Evolutionary conservation across 2,329 filamentous ascomycete genomes (phyloP), one percentile per base, ranked within the genome.

Genomic region (Colletotrichum melonis): DNA sequence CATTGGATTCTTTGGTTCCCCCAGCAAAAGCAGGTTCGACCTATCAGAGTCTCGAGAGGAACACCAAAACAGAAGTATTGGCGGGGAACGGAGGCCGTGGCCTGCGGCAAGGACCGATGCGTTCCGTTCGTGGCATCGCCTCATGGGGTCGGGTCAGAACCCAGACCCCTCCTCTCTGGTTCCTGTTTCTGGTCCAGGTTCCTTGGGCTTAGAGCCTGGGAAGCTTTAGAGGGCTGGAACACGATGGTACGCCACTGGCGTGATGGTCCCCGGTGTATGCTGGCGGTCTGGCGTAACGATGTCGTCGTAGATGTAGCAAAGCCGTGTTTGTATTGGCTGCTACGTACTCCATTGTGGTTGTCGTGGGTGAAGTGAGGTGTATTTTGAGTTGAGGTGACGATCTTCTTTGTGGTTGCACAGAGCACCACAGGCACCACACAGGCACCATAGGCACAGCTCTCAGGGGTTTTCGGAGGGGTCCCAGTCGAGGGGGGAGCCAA

Each of bases 31-130:
- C 24, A 54, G 59, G n/a, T 5, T 26, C 56, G 59, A 22, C 60
- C 60, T 65, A 62, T 66, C 49, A 67, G 54, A 26, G 24, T 6
- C 32, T 16, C 11, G 22, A 19, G 14, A 19, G 1, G 19, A 49
- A 49, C 16, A 49, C 42, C 19, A 49, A n/a, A 38, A n/a, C 32
- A 28, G n/a, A 32, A 30, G 22, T 9, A 32, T 38, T 5, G 49
- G 67, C 55, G n/a, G 67, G 67, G 60, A 26, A 30, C 42, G 32
- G 30, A 55, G 70, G 67, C 49, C 55, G 63, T 57, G 59, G 71
- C 55, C 30, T 55, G 72, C 74, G 74, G 72, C 60, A 68, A 65
- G 63, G 64, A 64, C 72, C 74, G 72, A 69, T 30, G 65, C 57
- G 67, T 35, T 69, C 63, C 66, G 46, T 54, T 42, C 35, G 38